Evolutionary conservation across 2,329 filamentous ascomycete species (phyloP), one percentile per base, ranked within the genome.

Genomic region (Nigrograna mackinnonii): DNA sequence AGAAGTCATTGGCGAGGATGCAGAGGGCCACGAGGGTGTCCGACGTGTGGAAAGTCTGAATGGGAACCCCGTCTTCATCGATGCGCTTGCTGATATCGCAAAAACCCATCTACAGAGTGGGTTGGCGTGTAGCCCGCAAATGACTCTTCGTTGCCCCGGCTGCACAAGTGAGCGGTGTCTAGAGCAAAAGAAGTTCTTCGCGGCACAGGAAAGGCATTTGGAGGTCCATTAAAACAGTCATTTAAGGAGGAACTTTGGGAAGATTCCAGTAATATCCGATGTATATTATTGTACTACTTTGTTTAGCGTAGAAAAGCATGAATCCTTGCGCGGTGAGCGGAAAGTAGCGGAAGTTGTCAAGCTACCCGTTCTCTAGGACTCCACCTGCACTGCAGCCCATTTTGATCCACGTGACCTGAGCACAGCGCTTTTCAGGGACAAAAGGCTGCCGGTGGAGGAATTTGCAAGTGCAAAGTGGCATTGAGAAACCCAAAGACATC

Each of bases 31-130:
- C 14, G 72, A 73, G 33, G 66, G 73, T 4, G 71, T 99, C 50
- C 96, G 95, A 77, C 82, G 94, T 43, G 89, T 87, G 1, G 94
- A 97, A 67, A 95, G 89, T 62, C 71, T 99, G 60, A 99, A 99
- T 62, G 94, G 89, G 41, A 95, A 82, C 67, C 87, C 85, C 0
- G 84, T 92, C 1, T 99, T 99, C 70, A 97, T 99, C 58, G 72
- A 87, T 53, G 94, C 88, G 1, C 77, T 99, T 38, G 94, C 92
- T 9, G 86, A 96, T 61, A 82, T 99, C 55, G 94, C 91, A 6
- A 86, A 87, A 62, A 70, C 76, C 13, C 95, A 99, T 72, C 71
- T 99, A 39, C 75, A 83, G 38, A 84, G 82, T 49, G 86, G 86
- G 4, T 67, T 78, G 37, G 74, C 73, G n/a, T 92, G 88, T 66